A percentile compares a stretch with the other conserved stretches of the same genome.
phyloP scores from a whole-genome alignment of 2,329 filamentous ascomycete genomes.

The Cladophialophora yegresii region DNA sequence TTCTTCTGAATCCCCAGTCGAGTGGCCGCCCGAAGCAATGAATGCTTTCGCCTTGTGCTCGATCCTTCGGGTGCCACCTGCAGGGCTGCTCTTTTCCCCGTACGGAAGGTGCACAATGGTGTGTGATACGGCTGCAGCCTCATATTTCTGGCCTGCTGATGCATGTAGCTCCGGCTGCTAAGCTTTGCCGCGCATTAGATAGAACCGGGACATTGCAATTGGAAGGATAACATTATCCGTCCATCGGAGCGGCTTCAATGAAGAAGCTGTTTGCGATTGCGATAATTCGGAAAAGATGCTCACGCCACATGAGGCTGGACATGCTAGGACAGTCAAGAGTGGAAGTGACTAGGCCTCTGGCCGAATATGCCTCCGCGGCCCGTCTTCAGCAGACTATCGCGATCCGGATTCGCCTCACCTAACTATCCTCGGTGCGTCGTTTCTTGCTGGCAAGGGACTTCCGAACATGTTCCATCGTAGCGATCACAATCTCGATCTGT shows the following conservation, averaged over 20 bases:
- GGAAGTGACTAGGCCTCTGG: neutral
- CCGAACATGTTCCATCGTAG: slow-evolving; percentile 42
- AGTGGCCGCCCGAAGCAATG: neutral
- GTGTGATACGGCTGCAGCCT: neutral
- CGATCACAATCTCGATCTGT: slow-evolving; percentile 31
- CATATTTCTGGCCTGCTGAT: neutral
- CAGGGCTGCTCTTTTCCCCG: neutral
- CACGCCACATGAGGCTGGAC: neutral
- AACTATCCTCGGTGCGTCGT: slow-evolving; percentile 24
- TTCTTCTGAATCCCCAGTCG: neutral
- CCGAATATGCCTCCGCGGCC: neutral
- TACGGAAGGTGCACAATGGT: neutral
- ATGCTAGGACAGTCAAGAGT: neutral
- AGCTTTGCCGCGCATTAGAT: neutral
- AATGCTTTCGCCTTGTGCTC: neutral
- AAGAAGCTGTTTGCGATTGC: neutral
- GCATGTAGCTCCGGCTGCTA: neutral
- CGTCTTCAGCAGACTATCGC: slow-evolving; percentile 10
- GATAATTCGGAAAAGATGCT: neutral
- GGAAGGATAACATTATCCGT: neutral
- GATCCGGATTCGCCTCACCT: slow-evolving; percentile 11
- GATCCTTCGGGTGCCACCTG: neutral
- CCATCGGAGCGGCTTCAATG: neutral
- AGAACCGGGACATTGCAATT: neutral
- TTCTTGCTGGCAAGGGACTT: slow-evolving; percentile 22